Evolutionary conservation across 2,329 filamentous ascomycete genomes (phyloP), one percentile per base, ranked within the genome.

Genomic region (Colletotrichum lupini): DNA sequence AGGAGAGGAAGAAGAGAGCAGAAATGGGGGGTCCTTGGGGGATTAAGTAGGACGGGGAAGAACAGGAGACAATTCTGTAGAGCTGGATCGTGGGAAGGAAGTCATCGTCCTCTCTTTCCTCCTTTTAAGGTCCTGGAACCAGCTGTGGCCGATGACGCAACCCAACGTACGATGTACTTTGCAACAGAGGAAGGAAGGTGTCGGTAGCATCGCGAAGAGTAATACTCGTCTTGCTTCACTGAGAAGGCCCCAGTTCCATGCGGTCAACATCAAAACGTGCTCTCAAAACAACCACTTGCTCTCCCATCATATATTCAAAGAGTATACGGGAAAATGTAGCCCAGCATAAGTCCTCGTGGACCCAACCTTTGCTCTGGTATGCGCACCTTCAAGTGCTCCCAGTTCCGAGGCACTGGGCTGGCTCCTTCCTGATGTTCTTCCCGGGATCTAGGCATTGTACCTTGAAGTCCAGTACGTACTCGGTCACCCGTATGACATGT

Each of bases 31-130:
- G 22, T 1, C n/a, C 19, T 22, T 49, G 7, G 30, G 28, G 24
- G 37, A 65, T 65, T 57, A 65, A 52, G 57, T 65, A 65, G 37
- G 28, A 30, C 1, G 53, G 30, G 52, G 62, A 28, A 16, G 37
- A 52, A 16, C 16, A n/a, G n/a, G 26, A 46, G 49, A 62, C 30
- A 60, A 57, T 26, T 32, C 19, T 30, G 30, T n/a, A 28, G 42
- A 67, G 12, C 8, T n/a, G 49, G n/a, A n/a, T n/a, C 16, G 24
- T 7, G 5, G 12, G 46, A 37, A 32, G 49, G 52, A 19, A 57
- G 57, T 2, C 12, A 4, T n/a, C 9, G n/a, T 26, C 14, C 61
- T 64, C 19, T 64, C 49, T n/a, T 37, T 37, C 30, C n/a, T 19
- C 12, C 0, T 11, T 4, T 64, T 6, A 16, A 12, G 4, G 9